phyloP scores from a whole-genome alignment of 306 rosid species.

The Albizia julibrissin region DNA sequence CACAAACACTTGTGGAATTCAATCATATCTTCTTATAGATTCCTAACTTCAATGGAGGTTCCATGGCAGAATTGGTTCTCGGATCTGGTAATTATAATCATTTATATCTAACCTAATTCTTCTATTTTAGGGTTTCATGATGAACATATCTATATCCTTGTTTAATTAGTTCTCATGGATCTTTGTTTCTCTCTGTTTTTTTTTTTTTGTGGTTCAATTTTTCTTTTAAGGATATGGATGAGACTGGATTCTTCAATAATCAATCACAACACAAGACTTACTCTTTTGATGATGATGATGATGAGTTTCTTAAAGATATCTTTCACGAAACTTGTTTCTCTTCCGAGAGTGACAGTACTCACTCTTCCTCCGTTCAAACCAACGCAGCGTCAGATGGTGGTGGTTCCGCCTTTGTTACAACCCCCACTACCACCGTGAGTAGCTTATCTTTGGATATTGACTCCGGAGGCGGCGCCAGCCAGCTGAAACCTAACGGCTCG shows the following conservation, averaged over 20 bases:
- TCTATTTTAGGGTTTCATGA: background rate
- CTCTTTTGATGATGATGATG: conserved; percentile 10
- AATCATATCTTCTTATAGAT: background rate
- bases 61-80: conserved; percentile 37
- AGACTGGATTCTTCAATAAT: conserved; percentile 20
- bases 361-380: conserved; percentile 10
- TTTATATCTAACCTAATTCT: background rate
- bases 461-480: background rate
- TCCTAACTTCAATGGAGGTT: background rate
- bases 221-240: conserved; percentile 9
- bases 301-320: conserved; percentile 24
- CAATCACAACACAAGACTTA: conserved; percentile 5
- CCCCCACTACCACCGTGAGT: background rate
- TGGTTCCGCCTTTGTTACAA: background rate
- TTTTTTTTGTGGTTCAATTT: background rate
- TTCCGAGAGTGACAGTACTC: conserved; percentile 24
- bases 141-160: background rate
- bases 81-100: conserved; percentile 26
- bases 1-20: background rate
- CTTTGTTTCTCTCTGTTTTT: background rate
- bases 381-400: background rate
- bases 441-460: background rate
- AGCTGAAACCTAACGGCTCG: background rate
- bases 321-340: conserved; percentile 32
- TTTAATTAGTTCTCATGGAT: background rate